Percentiles rank a stretch among this genome's conserved stretches.
These are phyloP conservation scores for Phaeosphaeria sp. DNA, from an alignment of 2,329 filamentous ascomycete species.

Conservation along the genomic window DNA sequence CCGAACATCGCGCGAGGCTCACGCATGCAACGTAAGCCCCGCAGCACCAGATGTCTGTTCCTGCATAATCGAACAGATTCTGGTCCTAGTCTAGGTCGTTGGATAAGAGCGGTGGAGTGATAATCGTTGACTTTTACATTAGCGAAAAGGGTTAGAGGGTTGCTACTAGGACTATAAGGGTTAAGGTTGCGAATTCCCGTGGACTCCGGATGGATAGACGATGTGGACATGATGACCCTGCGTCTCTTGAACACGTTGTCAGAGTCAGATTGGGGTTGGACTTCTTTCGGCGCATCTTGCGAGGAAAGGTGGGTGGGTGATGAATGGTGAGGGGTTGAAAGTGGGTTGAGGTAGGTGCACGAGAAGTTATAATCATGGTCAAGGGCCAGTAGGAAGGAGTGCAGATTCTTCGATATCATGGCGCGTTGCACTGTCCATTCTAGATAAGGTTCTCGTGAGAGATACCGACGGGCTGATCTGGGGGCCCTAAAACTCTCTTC, in stretches of 20 bases:
- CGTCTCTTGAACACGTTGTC: not conserved
- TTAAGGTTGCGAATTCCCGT: not conserved
- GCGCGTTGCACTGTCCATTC: not conserved
- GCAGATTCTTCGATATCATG: not conserved
- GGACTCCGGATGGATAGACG: not conserved
- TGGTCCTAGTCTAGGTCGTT: not conserved
- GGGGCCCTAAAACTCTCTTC: not conserved
- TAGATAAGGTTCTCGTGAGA: not conserved
- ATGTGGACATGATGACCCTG: not conserved
- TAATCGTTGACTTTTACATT: not conserved
- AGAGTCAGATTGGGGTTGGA: not conserved
- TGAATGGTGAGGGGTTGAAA: not conserved
- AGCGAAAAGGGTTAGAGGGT: not conserved
- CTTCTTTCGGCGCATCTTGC: not conserved
- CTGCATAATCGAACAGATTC: not conserved
- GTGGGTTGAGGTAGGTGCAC: not conserved
- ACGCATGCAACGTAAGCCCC: not conserved
- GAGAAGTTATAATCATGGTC: not conserved
- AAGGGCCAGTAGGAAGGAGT: not conserved
- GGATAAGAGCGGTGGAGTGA: not conserved
- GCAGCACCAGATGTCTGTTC: not conserved
- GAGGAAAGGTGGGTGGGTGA: not conserved
- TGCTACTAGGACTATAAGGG: not conserved
- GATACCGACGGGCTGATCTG: not conserved
- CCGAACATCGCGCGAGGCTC: not conserved